These are phyloP conservation scores for Neonectria coccinea DNA, from an alignment of 2,329 filamentous ascomycete genomes.

Conservation along the genomic window DNA sequence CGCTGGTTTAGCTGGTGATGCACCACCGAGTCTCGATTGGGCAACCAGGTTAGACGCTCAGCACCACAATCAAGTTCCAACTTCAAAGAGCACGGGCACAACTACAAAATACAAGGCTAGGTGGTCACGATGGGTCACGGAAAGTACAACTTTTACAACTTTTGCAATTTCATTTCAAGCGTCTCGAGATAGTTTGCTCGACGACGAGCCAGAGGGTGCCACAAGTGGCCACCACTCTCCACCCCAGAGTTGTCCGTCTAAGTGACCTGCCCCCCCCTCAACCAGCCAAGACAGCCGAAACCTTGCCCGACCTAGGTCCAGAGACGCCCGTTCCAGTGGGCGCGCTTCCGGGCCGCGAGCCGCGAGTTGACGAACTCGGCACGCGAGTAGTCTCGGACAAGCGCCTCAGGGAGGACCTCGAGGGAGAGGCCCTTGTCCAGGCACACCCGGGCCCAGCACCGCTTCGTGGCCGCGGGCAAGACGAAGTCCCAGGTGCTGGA, in stretches of 20 bases:
- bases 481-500: not conserved
- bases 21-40: not conserved
- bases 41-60: constrained; percentile 2
- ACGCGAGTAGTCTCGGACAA: not conserved
- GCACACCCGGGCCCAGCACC: not conserved
- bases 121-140: not conserved
- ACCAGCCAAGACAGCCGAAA: not conserved
- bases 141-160: not conserved
- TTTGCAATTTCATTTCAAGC: not conserved
- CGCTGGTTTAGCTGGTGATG: not conserved
- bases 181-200: not conserved
- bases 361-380: not conserved
- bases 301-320: not conserved
- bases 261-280: not conserved
- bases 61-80: not conserved
- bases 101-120: not conserved
- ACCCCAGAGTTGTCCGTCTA: too few species aligned
- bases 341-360: not conserved
- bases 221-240: too few species aligned
- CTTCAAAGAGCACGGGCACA: not conserved
- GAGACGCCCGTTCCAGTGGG: not conserved
- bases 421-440: not conserved
- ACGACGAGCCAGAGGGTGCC: too few species aligned
- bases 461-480: not conserved
- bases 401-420: not conserved